phyloP scores from a whole-genome alignment of 371 early-diverging fungal species.

The Apophysomyces ossiformis region DNA sequence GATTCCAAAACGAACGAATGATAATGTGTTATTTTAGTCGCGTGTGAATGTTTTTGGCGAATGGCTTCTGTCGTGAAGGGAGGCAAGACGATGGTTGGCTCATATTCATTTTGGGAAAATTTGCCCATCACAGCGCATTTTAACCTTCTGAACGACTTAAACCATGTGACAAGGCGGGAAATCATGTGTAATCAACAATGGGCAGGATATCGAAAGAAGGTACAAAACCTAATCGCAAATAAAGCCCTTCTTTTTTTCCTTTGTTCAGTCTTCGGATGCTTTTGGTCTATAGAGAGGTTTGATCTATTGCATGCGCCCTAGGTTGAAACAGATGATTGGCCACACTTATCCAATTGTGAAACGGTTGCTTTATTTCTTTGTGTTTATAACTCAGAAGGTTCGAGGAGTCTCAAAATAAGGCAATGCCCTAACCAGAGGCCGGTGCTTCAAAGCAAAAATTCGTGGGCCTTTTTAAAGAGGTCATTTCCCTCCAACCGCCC shows the following conservation, averaged over 20 bases:
- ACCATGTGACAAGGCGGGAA: not conserved
- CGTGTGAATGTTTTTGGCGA: slow-evolving; percentile 2
- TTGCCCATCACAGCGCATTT: not conserved
- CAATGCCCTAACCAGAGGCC: not conserved
- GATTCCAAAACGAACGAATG: slow-evolving; percentile 7
- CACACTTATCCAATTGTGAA: not conserved
- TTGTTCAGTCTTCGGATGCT: too few species aligned
- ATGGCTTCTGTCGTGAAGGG: slow-evolving; percentile 1
- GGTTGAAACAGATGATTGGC: not conserved
- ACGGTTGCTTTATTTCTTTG: slow-evolving; percentile 4
- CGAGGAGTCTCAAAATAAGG: slow-evolving; percentile 7
- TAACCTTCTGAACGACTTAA: not conserved
- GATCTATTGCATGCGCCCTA: slow-evolving; percentile 3
- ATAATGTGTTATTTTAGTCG: not conserved
- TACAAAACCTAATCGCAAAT: slow-evolving; percentile 2
- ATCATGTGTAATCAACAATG: slow-evolving; percentile 1
- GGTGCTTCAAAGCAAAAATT: not conserved
- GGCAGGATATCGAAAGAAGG: not conserved
- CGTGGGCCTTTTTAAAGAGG: not conserved
- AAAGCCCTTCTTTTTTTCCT: not conserved
- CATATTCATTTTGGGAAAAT: slow-evolving; percentile 9
- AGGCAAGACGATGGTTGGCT: slow-evolving; percentile 1
- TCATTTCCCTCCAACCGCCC: not conserved
- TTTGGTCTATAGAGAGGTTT: not conserved
- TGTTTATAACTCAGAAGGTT: slow-evolving; percentile 11